Percentiles rank a stretch among this genome's conserved stretches.
These are phyloP conservation scores for Paragyromitra xinjiangensis DNA, from an alignment of 495 filamentous ascomycete genomes.

Conservation along the genomic window DNA sequence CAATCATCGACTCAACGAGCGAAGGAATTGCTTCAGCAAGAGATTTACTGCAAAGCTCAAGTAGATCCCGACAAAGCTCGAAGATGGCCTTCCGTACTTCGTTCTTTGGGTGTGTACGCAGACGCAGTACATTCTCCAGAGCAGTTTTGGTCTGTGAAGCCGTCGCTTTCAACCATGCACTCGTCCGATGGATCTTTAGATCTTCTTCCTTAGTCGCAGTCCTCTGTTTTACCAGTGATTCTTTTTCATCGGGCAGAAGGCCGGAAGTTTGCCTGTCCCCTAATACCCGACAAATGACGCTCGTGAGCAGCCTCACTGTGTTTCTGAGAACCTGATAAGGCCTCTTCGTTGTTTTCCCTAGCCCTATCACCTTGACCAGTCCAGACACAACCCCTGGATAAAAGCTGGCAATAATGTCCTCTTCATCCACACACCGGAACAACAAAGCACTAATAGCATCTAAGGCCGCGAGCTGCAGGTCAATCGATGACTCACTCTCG, in stretches of 20 bases:
- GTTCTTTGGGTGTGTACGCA: conserved; percentile 75
- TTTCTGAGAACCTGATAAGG: conserved; percentile 71
- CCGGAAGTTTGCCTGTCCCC: conserved; percentile 67
- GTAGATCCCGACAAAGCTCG: conserved; percentile 73
- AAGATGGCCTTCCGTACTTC: conserved; percentile 76
- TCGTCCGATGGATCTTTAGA: conserved; percentile 59
- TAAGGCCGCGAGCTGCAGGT: conserved; percentile 73
- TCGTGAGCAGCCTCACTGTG: conserved; percentile 68
- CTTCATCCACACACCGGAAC: conserved; percentile 69
- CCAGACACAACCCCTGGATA: conserved; percentile 88
- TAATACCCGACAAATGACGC: conserved; percentile 71
- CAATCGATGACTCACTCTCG: conserved; percentile 66
- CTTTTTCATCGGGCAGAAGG: conserved; percentile 56
- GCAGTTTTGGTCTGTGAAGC: conserved; percentile 84
- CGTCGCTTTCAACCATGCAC: conserved; percentile 84
- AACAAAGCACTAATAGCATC: conserved; percentile 69
- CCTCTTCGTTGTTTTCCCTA: conserved; percentile 70
- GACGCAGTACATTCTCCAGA: conserved; percentile 75
- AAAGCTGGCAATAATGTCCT: conserved; percentile 77
- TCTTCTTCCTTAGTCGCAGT: conserved; percentile 46
- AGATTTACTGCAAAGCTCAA: conserved; percentile 80
- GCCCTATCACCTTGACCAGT: conserved; percentile 76
- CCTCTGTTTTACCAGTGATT: conserved; percentile 23
- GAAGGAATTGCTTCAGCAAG: conserved; percentile 74
- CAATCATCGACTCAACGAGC: conserved; percentile 81